Conservation (phyloP, 768 basidiomycete species). For the Coprinopsis cinerea region DNA sequence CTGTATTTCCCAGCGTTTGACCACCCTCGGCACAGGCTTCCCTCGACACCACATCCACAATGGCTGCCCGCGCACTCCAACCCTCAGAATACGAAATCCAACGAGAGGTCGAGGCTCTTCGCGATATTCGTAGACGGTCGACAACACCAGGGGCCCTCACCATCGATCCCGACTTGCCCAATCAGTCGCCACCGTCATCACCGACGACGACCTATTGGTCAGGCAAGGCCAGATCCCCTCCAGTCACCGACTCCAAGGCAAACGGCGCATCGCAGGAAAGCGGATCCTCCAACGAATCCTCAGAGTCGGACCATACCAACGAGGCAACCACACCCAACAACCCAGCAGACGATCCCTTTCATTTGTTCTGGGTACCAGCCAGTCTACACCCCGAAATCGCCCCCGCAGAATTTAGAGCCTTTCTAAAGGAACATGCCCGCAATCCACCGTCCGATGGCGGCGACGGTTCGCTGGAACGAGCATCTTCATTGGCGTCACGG, state of each 20-base stretch:
- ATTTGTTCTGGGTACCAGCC: slow-evolving; percentile 98
- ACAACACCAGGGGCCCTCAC: slow-evolving; percentile 77
- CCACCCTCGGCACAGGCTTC: not conserved
- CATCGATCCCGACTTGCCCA: slow-evolving; percentile 90
- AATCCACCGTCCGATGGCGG: slow-evolving; percentile 48
- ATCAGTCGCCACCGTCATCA: slow-evolving; percentile 54
- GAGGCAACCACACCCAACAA: slow-evolving; percentile 27
- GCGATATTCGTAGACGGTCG: slow-evolving; percentile 81
- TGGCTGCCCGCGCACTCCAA: slow-evolving; percentile 50
- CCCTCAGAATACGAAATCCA: slow-evolving; percentile 82
- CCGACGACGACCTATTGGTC: slow-evolving; percentile 50
- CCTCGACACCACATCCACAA: slow-evolving; percentile 11
- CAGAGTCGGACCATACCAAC: slow-evolving; percentile 14
- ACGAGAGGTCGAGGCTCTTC: slow-evolving; percentile 79
- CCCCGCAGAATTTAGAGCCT: slow-evolving; percentile 90
- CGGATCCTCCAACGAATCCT: slow-evolving; percentile 15
- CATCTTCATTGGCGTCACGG: slow-evolving; percentile 32
- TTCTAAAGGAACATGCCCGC: slow-evolving; percentile 89
- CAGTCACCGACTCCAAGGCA: slow-evolving; percentile 37
- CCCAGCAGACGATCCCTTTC: slow-evolving; percentile 70
- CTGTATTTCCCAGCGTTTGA: not conserved
- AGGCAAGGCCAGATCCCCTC: slow-evolving; percentile 19
- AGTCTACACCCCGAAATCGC: slow-evolving; percentile 96
- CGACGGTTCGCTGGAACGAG: slow-evolving; percentile 13
- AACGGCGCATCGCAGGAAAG: slow-evolving; percentile 29